phyloP scores from a whole-genome alignment of 179 eudicot species.

The Drosera spatulata region DNA sequence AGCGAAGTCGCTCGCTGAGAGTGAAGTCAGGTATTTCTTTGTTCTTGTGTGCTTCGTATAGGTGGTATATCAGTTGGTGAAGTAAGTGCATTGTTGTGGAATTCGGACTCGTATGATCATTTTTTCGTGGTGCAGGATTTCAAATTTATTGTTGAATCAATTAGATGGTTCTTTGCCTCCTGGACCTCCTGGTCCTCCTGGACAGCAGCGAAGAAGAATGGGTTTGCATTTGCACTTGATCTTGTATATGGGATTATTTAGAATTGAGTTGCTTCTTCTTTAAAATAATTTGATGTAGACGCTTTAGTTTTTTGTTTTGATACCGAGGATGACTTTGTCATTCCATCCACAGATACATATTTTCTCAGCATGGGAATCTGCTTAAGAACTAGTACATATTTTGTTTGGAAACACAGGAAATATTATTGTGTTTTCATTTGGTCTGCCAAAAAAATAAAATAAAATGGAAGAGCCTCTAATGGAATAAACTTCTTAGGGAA shows the following conservation, averaged over 20 bases:
- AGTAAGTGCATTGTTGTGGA: constrained; percentile 1
- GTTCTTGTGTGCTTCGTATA: too few species aligned
- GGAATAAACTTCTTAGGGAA: too few species aligned
- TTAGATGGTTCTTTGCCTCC: constrained; percentile 67
- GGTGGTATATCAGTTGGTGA: background rate
- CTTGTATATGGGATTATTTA: background rate
- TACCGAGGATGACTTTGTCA: too few species aligned
- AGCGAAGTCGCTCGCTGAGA: constrained; percentile 80
- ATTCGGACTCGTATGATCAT: constrained; percentile 2
- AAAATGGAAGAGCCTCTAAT: too few species aligned
- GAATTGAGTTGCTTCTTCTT: too few species aligned
- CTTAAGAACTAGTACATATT: background rate
- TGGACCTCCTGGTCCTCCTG: constrained; percentile 34
- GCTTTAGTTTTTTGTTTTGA: too few species aligned
- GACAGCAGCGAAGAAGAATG: constrained; percentile 64
- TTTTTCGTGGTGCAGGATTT: constrained; percentile 46
- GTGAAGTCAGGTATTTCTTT: constrained; percentile 50
- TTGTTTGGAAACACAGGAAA: too few species aligned
- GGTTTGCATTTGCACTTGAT: constrained; percentile 33
- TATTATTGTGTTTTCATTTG: too few species aligned
- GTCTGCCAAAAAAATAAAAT: too few species aligned
- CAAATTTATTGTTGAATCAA: constrained; percentile 43
- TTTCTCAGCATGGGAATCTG: background rate
- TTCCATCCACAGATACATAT: background rate
- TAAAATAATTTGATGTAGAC: too few species aligned